A percentile compares a stretch with the other conserved stretches of the same genome.
These are phyloP conservation scores for Moesziomyces aphidis DNA, from an alignment of 1,284 basidiomycete species.

Conservation along the genomic window DNA sequence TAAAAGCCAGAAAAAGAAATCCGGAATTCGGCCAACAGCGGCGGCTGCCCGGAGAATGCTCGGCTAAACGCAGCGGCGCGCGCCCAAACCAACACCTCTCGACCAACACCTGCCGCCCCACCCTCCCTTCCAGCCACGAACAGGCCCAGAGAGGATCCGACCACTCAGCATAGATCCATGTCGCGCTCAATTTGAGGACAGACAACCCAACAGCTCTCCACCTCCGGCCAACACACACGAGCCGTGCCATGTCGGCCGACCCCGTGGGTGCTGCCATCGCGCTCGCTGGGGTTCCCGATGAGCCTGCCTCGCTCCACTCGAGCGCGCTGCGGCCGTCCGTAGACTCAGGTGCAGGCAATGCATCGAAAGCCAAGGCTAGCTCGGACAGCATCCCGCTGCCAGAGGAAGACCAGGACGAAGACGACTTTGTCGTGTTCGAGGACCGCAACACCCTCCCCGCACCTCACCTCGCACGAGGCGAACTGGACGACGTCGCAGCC, in stretches of 20 bases:
- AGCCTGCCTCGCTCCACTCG: conserved; percentile 42
- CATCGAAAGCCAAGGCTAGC: conserved; percentile 19
- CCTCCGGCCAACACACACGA: neutral
- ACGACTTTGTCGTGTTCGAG: conserved; percentile 57
- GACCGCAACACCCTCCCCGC: conserved; percentile 31
- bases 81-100: conserved; percentile 4
- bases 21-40: conserved; percentile 19
- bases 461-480: conserved; percentile 16
- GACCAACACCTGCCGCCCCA: neutral
- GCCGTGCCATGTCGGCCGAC: conserved; percentile 44
- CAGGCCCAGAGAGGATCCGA: neutral
- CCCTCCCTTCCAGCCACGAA: neutral
- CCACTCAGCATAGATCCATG: neutral
- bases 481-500: conserved; percentile 20
- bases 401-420: conserved; percentile 51
- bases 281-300: conserved; percentile 45
- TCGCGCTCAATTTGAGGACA: too few species aligned
- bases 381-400: conserved; percentile 32
- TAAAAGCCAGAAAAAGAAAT: conserved; percentile 2
- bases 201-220: too few species aligned
- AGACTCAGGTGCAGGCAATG: neutral
- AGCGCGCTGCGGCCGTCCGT: conserved; percentile 20
- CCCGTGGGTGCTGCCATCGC: conserved; percentile 57
- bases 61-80: neutral
- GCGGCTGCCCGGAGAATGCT: neutral